A percentile compares a stretch with the other conserved stretches of the same genome.
Evolutionary conservation across 192 early-diverging fungal genomes (phyloP).

Genomic region (Backusella mclennaniae): DNA sequence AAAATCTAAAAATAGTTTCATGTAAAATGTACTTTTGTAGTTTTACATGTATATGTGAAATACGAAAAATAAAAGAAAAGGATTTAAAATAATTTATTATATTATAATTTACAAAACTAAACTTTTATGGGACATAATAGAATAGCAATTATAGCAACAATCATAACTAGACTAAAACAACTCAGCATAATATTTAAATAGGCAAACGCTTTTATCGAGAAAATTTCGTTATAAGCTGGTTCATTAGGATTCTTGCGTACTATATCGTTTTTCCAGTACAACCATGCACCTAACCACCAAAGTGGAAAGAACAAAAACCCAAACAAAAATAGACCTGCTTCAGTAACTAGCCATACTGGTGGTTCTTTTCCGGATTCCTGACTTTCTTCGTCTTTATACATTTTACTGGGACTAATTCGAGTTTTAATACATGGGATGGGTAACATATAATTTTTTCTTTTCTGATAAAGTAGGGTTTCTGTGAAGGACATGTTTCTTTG

Average conservation of each 20-base stretch:
- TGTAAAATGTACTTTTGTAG: neutral
- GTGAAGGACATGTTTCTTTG: neutral
- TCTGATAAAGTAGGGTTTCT: neutral
- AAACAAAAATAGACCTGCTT: constrained; percentile 1
- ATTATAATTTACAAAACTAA: neutral
- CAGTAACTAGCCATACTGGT: neutral
- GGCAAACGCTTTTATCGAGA: neutral
- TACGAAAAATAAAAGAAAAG: neutral
- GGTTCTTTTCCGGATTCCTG: neutral
- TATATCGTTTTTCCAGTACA: constrained; percentile 5
- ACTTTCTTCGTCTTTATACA: neutral
- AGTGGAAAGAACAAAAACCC: constrained; percentile 1
- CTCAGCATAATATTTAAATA: neutral
- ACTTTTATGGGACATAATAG: neutral
- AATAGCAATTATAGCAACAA: neutral
- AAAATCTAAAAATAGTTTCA: neutral
- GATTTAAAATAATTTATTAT: neutral
- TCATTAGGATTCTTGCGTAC: neutral
- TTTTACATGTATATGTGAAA: neutral
- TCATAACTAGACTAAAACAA: neutral
- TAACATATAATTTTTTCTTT: neutral
- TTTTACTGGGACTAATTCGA: neutral
- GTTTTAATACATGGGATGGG: neutral
- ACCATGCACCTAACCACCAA: constrained; percentile 5
- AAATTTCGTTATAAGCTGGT: constrained; percentile 3